Evolutionary conservation across 1,284 basidiomycete species (phyloP).

Genomic region (Cystobasidium pallidum): DNA sequence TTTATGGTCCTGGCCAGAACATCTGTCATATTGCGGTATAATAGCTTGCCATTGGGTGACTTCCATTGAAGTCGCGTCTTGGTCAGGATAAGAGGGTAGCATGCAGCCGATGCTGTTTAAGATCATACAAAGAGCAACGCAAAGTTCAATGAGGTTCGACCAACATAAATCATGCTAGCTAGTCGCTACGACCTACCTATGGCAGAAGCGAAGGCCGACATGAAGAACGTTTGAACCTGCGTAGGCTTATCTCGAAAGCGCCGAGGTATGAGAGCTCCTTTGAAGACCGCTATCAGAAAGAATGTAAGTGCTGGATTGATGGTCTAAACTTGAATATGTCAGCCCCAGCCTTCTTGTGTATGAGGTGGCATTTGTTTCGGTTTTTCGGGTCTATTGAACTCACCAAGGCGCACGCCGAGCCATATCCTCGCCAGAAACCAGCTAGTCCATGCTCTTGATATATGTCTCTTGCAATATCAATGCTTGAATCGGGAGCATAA

Average conservation of each 20-base stretch:
- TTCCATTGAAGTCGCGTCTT: slow-evolving; percentile 58
- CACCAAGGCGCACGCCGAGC: slow-evolving; percentile 55
- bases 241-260: slow-evolving; percentile 55
- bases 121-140: slow-evolving; percentile 4
- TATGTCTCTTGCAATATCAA: slow-evolving; percentile 55
- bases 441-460: slow-evolving; percentile 55
- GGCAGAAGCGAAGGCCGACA: slow-evolving; percentile 59
- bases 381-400: not conserved
- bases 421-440: slow-evolving; percentile 58
- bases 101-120: slow-evolving; percentile 48
- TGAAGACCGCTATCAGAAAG: slow-evolving; percentile 56
- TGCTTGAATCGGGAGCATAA: slow-evolving; percentile 51
- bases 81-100: slow-evolving; percentile 58
- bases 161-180: no score
- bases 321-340: slow-evolving; percentile 43
- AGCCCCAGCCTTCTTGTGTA: not conserved
- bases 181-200: slow-evolving; percentile 52
- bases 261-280: slow-evolving; percentile 54
- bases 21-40: slow-evolving; percentile 49
- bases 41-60: slow-evolving; percentile 52
- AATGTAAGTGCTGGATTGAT: slow-evolving; percentile 58
- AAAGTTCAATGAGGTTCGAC: no score
- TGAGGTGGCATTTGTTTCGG: not conserved
- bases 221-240: slow-evolving; percentile 57
- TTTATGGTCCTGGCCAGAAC: slow-evolving; percentile 60